A percentile compares a stretch with the other conserved stretches of the same genome.
phyloP scores from a whole-genome alignment of 345 rosid genomes.

The Noccaea caerulescens region DNA sequence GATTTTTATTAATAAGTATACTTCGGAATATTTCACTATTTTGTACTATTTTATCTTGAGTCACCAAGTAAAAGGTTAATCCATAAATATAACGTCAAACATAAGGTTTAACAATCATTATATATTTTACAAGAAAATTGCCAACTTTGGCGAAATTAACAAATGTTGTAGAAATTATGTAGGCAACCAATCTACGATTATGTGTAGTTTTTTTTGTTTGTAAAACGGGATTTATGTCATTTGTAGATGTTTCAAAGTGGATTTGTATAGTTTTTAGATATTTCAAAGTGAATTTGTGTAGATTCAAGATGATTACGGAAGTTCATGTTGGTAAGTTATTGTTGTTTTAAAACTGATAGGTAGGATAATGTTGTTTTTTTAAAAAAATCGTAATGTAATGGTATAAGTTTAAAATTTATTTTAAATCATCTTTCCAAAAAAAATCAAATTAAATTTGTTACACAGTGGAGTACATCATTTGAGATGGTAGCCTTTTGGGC shows the following conservation, averaged over 20 bases:
- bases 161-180: not conserved
- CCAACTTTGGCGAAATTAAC: not conserved
- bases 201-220: not conserved
- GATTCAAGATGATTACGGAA: not conserved
- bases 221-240: not conserved
- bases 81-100: not conserved
- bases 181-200: not conserved
- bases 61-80: not conserved
- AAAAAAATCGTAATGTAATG: too few species aligned
- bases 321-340: not conserved
- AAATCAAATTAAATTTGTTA: too few species aligned
- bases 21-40: slow-evolving; percentile 5
- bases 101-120: slow-evolving; percentile 6
- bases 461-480: too few species aligned
- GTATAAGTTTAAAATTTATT: too few species aligned
- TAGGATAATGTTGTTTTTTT: too few species aligned
- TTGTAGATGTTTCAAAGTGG: not conserved
- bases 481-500: too few species aligned
- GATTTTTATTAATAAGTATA: not conserved
- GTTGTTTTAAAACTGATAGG: too few species aligned
- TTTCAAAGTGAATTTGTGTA: not conserved
- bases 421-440: too few species aligned
- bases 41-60: not conserved
- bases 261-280: not conserved
- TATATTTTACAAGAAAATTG: not conserved